A percentile compares a stretch with the other conserved stretches of the same genome.
Evolutionary conservation across 2,329 filamentous ascomycete genomes (phyloP).

Genomic region (Aureobasidium subglaciale): DNA sequence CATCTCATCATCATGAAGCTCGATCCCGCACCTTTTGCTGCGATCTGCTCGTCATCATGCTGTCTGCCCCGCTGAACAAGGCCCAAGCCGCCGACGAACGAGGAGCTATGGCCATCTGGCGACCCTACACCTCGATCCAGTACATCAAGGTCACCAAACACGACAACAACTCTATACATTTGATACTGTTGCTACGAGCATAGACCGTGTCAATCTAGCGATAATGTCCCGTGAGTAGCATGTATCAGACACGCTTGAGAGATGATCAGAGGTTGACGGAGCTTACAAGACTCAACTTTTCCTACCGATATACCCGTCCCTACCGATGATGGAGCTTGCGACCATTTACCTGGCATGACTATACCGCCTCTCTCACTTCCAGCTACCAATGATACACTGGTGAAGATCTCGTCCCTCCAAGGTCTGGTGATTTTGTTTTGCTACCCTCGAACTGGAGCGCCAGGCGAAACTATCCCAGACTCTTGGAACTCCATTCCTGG

Average conservation of each 20-base stretch:
- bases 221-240: conserved; percentile 4
- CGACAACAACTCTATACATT: neutral
- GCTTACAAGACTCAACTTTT: conserved; percentile 19
- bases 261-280: neutral
- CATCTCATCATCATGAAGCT: conserved; percentile 1
- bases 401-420: conserved; percentile 30
- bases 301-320: conserved; percentile 33
- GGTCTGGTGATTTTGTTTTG: conserved; percentile 37
- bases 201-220: neutral
- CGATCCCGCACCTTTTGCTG: neutral
- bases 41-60: conserved; percentile 8
- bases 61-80: neutral
- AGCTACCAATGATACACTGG: conserved; percentile 26
- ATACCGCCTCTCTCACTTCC: conserved; percentile 30
- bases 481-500: conserved; percentile 38
- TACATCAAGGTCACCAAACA: conserved; percentile 8
- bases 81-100: neutral
- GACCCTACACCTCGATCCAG: neutral
- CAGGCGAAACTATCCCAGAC: conserved; percentile 34
- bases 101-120: neutral
- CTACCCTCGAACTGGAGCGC: conserved; percentile 36
- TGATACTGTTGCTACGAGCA: neutral
- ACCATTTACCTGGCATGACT: conserved; percentile 27
- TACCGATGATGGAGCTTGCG: conserved; percentile 34
- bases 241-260: neutral